Conservation (phyloP, 2,329 filamentous ascomycete species). For the Calonectria leucothoes region DNA sequence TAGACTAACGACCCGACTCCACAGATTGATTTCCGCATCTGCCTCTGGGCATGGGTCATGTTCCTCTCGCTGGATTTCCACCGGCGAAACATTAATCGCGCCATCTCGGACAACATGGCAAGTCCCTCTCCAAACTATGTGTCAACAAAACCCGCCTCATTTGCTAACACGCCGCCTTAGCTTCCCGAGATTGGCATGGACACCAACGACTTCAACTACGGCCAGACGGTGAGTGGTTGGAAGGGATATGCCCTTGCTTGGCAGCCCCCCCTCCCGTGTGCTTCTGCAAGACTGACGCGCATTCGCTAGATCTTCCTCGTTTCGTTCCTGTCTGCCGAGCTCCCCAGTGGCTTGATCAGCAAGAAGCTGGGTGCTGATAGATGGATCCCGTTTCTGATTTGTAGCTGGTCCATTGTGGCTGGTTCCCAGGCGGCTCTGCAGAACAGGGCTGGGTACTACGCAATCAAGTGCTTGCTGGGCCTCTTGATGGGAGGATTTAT, state of each 20-base stretch:
- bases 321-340: constrained; percentile 59
- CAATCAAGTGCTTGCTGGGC: constrained; percentile 56
- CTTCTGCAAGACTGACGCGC: constrained; percentile 1
- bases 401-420: constrained; percentile 54
- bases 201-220: constrained; percentile 60
- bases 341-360: constrained; percentile 61
- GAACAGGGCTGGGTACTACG: constrained; percentile 52
- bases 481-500: constrained; percentile 64
- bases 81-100: constrained; percentile 58
- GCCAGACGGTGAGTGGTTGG: constrained; percentile 50
- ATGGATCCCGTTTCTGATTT: constrained; percentile 57
- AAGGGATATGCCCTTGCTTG: not conserved
- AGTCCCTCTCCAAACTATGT: constrained; percentile 8
- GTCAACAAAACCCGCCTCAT: not conserved
- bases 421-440: constrained; percentile 52
- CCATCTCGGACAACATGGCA: constrained; percentile 54
- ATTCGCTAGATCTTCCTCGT: constrained; percentile 56
- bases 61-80: constrained; percentile 60
- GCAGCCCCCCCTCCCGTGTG: too few relatives aligned
- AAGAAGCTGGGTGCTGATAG: constrained; percentile 62
- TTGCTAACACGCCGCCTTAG: constrained; percentile 32
- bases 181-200: constrained; percentile 53
- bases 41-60: constrained; percentile 58
- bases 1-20: constrained; percentile 24
- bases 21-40: constrained; percentile 60